Evolutionary conservation across 208 protist genomes (phyloP), one percentile per base, ranked within the genome.

Genomic region (Zelonia costaricensis): DNA sequence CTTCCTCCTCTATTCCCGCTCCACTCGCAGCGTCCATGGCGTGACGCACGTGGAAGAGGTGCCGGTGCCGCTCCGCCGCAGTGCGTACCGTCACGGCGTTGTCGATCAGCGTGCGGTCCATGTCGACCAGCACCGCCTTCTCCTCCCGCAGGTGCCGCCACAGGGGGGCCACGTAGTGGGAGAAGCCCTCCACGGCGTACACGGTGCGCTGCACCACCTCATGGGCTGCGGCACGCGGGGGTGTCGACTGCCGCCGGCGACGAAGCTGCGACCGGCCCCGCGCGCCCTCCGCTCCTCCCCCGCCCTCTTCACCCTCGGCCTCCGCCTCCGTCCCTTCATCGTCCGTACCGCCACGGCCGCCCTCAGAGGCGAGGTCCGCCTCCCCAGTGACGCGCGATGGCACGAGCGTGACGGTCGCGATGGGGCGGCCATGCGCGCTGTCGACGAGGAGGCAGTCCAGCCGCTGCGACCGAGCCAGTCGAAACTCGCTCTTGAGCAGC

Each of bases 91-190:
- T 74, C 25, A 95, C 75, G 22, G 77, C 79, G 58, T 95, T 92
- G 69, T 95, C 88, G 7, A 95, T 65, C 0, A 95, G 57, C 7
- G 88, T 95, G 31, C 88, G 84, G 74, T 95, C 88, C 76, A 95
- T 76, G 49, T 95, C 88, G 3, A 95, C 79, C 59, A 92, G 62
- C 22, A 92, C 38, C 10, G 77, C 59, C 48, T 90, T 90, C 44
- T 86, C 78, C 57, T 81, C 66, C 4, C 66, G 76, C 54, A 94
- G 48, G 35, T 87, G 72, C 2, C 69, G 59, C 74, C 84, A 80
- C 25, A 94, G 66, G 18, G 73, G 80, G 0, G 76, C 53, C 0
- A 94, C 56, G 68, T 84, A 92, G 51, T 78, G 76, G 1, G 77
- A 80, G 57, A 92, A 90, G 43, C 54, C 64, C 12, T 53, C 36